Evolutionary conservation across 2,329 filamentous ascomycete species (phyloP).

Genomic region (Nannizzia gypsea): DNA sequence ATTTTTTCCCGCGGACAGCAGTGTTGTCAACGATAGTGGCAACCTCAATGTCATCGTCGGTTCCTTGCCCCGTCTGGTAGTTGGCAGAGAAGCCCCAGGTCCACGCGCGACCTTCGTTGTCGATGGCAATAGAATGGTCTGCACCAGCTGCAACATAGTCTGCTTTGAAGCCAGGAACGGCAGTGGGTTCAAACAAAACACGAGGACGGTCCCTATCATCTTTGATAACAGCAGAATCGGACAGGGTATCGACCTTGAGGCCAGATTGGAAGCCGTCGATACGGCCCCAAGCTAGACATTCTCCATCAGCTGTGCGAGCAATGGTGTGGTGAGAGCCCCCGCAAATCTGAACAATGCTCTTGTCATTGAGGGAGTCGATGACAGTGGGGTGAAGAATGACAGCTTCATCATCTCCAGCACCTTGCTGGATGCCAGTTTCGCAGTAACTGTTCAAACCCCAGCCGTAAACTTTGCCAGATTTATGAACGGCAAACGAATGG

Average conservation of each 20-base stretch:
- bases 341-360: slow-evolving; percentile 54
- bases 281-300: slow-evolving; percentile 50
- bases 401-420: slow-evolving; percentile 56
- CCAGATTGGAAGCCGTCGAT: slow-evolving; percentile 51
- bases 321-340: slow-evolving; percentile 68
- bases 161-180: slow-evolving; percentile 49
- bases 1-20: slow-evolving; percentile 60
- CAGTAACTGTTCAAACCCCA: slow-evolving; percentile 86
- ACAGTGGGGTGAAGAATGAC: slow-evolving; percentile 60
- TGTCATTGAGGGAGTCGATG: slow-evolving; percentile 52
- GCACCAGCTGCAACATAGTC: slow-evolving; percentile 50
- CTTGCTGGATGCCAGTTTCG: slow-evolving; percentile 57
- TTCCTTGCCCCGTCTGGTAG: slow-evolving; percentile 69
- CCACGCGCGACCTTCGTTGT: slow-evolving; percentile 56
- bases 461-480: slow-evolving; percentile 57
- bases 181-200: slow-evolving; percentile 56
- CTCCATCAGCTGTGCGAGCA: slow-evolving; percentile 41
- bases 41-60: slow-evolving; percentile 63
- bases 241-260: slow-evolving; percentile 45
- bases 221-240: slow-evolving; percentile 48
- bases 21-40: slow-evolving; percentile 77
- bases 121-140: slow-evolving; percentile 63
- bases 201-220: slow-evolving; percentile 56
- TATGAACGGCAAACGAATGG: slow-evolving; percentile 65
- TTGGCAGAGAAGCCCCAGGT: slow-evolving; percentile 71